Conservation (phyloP, 345 rosid genomes). For the Brassica nigra region DNA sequence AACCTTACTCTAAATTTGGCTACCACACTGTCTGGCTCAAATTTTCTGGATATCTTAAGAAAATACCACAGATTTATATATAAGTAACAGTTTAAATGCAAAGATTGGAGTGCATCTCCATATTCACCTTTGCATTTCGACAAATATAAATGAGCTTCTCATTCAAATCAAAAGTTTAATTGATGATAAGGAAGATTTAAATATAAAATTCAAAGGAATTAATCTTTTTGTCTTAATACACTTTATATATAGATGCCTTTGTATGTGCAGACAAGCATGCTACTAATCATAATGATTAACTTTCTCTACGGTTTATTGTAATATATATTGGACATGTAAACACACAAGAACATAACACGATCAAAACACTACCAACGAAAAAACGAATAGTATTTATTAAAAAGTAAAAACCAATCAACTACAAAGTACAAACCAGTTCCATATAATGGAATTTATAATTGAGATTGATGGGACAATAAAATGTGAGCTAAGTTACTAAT, state of each 20-base stretch:
- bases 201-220: not conserved
- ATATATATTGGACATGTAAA: not conserved
- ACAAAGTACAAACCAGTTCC: not conserved
- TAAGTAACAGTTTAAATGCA: not conserved
- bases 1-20: not conserved
- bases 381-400: not conserved
- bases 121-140: not conserved
- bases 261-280: not conserved
- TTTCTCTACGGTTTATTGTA: not conserved
- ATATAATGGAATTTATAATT: not conserved
- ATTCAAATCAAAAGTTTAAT: not conserved
- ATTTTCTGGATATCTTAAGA: not conserved
- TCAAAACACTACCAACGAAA: not conserved
- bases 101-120: not conserved
- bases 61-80: not conserved
- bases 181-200: not conserved
- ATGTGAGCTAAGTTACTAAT: conserved; percentile 42
- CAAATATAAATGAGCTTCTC: not conserved
- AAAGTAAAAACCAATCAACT: not conserved
- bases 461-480: not conserved
- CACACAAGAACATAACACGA: not conserved
- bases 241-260: not conserved
- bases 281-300: not conserved
- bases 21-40: not conserved
- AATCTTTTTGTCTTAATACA: not conserved